phyloP scores from a whole-genome alignment of 805 yeast genomes.

The Yamadazyma akitaensis region DNA sequence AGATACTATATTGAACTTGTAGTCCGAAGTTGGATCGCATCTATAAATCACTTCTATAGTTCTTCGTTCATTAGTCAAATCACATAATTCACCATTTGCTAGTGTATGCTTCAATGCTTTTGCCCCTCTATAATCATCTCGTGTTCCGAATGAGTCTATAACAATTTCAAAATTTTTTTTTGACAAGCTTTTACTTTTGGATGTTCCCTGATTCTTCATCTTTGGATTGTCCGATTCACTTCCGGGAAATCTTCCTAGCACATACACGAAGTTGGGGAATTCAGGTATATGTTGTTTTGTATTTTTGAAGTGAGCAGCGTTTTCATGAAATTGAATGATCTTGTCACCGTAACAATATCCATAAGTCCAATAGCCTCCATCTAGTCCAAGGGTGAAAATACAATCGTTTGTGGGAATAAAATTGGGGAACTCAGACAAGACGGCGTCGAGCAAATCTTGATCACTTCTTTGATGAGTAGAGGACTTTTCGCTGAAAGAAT shows the following conservation, averaged over 20 bases:
- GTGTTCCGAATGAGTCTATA: constrained; percentile 14
- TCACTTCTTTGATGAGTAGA: constrained; percentile 1
- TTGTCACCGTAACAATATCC: constrained; percentile 48
- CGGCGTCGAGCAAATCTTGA: constrained; percentile 12
- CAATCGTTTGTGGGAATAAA: constrained; percentile 22
- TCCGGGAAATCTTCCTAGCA: constrained; percentile 35
- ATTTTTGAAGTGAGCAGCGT: constrained; percentile 18
- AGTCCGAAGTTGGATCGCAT: constrained; percentile 40
- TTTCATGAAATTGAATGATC: constrained; percentile 48
- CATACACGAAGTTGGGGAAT: constrained; percentile 30
- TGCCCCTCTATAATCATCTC: constrained; percentile 14
- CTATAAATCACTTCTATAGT: constrained; percentile 52
- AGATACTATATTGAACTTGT: constrained; percentile 25
- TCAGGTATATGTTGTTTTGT: constrained; percentile 30
- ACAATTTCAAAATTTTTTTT: constrained; percentile 22
- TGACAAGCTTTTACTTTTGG: constrained; percentile 17
- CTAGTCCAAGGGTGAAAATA: constrained; percentile 20
- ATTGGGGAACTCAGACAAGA: constrained; percentile 2
- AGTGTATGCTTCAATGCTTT: constrained; percentile 37
- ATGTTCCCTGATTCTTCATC: constrained; percentile 21
- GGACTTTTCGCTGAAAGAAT: not conserved
- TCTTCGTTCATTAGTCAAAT: constrained; percentile 52
- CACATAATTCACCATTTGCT: constrained; percentile 54
- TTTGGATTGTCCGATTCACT: constrained; percentile 10
- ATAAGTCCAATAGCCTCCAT: constrained; percentile 54